Evolutionary conservation across 2,329 filamentous ascomycete genomes (phyloP).

Genomic region (Rutstroemia sp.): DNA sequence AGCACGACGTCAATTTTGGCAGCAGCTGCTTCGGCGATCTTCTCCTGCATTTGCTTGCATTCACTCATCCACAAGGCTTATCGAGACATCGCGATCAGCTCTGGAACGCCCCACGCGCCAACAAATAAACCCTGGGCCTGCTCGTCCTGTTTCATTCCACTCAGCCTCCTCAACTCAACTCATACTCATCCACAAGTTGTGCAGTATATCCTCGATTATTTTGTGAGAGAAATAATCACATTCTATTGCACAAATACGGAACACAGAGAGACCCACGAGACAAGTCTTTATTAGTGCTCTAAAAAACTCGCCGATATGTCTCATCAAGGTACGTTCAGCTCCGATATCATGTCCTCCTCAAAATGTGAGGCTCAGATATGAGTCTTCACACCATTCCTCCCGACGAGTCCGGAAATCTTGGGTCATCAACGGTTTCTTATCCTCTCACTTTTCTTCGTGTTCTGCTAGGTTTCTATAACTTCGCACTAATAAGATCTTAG

Average conservation of each 20-base stretch:
- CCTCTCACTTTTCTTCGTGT: not conserved
- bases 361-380: not conserved
- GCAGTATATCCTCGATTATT: not conserved
- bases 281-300: not conserved
- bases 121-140: not conserved
- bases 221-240: too few relatives aligned
- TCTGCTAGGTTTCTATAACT: not conserved
- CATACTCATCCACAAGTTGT: not conserved
- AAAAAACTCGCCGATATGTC: not conserved
- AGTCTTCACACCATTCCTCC: not conserved
- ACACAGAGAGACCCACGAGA: not conserved
- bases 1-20: too few relatives aligned
- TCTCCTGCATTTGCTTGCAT: too few relatives aligned
- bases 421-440: not conserved
- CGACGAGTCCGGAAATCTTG: too few relatives aligned
- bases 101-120: not conserved
- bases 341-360: not conserved
- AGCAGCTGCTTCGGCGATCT: too few relatives aligned
- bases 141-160: not conserved
- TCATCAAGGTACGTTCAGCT: not conserved
- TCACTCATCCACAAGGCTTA: not conserved
- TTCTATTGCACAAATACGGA: not conserved
- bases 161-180: not conserved
- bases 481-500: constrained; percentile 12
- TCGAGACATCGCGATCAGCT: not conserved